These are phyloP conservation scores for Candida methanosorbosa DNA, from an alignment of 805 yeast species.

Conservation along the genomic window DNA sequence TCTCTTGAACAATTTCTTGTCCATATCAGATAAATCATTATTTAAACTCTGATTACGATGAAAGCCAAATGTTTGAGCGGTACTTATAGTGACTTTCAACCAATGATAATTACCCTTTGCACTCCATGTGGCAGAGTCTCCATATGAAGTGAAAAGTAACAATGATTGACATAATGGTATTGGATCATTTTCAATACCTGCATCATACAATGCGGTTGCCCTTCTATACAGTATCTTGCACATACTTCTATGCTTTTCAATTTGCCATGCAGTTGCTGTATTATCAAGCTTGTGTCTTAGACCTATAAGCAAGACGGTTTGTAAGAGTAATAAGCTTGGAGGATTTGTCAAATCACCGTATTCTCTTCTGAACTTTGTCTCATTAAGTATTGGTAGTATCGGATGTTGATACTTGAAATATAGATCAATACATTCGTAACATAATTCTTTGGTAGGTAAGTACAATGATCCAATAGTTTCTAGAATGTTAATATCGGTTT, in stretches of 20 bases:
- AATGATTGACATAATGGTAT: slow-evolving; percentile 54
- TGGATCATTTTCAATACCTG: slow-evolving; percentile 61
- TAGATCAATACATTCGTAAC: slow-evolving; percentile 50
- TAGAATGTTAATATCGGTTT: slow-evolving; percentile 52
- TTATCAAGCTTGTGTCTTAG: slow-evolving; percentile 51
- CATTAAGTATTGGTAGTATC: slow-evolving; percentile 57
- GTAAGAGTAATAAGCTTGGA: slow-evolving; percentile 53
- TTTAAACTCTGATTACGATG: slow-evolving; percentile 36
- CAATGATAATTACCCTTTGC: slow-evolving; percentile 60
- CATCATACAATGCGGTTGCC: slow-evolving; percentile 58
- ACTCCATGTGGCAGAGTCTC: not conserved
- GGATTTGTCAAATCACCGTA: slow-evolving; percentile 49
- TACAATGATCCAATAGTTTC: slow-evolving; percentile 62
- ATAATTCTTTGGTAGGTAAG: slow-evolving; percentile 54
- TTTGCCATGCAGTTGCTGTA: slow-evolving; percentile 36
- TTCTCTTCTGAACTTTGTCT: slow-evolving; percentile 48
- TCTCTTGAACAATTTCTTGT: slow-evolving; percentile 45
- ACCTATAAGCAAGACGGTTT: slow-evolving; percentile 61
- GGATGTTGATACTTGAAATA: slow-evolving; percentile 67
- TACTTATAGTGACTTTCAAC: slow-evolving; percentile 60
- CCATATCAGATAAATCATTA: slow-evolving; percentile 6
- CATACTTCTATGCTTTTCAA: slow-evolving; percentile 37
- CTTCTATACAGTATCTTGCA: slow-evolving; percentile 26
- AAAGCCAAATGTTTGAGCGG: slow-evolving; percentile 71
- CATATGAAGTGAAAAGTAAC: slow-evolving; percentile 34